Evolutionary conservation across 176 grass and related monocot species (phyloP).

Genomic region (Aechmea fasciata): DNA sequence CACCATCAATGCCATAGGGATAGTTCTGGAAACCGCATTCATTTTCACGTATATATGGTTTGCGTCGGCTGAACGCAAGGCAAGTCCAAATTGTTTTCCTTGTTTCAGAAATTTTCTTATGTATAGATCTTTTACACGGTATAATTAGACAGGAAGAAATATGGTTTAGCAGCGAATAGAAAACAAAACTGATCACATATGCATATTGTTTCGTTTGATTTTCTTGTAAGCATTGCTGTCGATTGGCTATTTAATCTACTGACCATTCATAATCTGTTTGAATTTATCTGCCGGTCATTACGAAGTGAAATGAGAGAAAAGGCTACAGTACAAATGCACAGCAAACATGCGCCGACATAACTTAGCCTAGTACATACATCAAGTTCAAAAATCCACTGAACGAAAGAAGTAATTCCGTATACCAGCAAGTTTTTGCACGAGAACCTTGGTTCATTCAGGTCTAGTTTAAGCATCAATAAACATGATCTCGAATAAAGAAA

Average conservation of each 20-base stretch:
- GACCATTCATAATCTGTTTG: too few relatives aligned
- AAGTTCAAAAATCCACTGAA: not conserved
- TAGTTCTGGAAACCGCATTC: slow-evolving; percentile 43
- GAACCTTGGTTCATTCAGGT: not conserved
- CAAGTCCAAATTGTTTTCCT: slow-evolving; percentile 6
- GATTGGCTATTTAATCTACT: too few relatives aligned
- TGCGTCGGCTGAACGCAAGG: slow-evolving; percentile 52
- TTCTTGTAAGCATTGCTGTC: too few relatives aligned
- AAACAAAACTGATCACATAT: not conserved
- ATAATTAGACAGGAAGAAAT: not conserved
- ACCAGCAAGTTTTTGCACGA: not conserved
- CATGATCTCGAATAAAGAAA: not conserved
- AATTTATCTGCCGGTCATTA: too few relatives aligned
- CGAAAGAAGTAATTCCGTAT: too few relatives aligned
- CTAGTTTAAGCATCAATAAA: not conserved
- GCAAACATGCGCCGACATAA: too few relatives aligned
- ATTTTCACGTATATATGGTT: slow-evolving; percentile 60
- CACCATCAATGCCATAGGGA: slow-evolving; percentile 36
- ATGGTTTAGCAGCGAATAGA: not conserved
- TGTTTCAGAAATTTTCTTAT: not conserved
- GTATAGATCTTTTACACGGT: not conserved
- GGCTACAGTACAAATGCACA: too few relatives aligned
- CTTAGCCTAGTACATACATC: not conserved
- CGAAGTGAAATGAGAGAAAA: too few relatives aligned
- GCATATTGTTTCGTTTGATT: too few relatives aligned